Conservation (phyloP, 2,329 filamentous ascomycete genomes). For the Pyrenophora tritici-repentis region DNA sequence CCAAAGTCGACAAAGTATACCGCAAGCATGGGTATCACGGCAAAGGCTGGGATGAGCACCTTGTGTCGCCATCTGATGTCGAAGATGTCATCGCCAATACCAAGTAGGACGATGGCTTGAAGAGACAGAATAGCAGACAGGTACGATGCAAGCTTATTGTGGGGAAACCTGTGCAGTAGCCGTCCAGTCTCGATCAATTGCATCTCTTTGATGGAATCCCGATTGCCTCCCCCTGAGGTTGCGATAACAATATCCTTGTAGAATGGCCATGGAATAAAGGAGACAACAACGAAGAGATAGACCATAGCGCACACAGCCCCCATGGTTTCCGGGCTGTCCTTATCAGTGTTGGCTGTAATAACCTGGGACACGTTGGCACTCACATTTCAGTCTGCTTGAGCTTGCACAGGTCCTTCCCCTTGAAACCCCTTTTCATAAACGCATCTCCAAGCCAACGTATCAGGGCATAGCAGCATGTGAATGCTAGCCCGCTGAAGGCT, state of each 20-base stretch:
- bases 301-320: constrained; percentile 90
- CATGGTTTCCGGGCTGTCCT: constrained; percentile 83
- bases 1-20: constrained; percentile 99
- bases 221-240: constrained; percentile 90
- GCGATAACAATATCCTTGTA: constrained; percentile 97
- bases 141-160: constrained; percentile 96
- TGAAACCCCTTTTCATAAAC: constrained; percentile 86
- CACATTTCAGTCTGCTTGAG: constrained; percentile 74
- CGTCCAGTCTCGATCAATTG: constrained; percentile 79
- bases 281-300: constrained; percentile 84
- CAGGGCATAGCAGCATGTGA: constrained; percentile 79
- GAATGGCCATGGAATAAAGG: constrained; percentile 96
- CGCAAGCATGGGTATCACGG: constrained; percentile 88
- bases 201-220: constrained; percentile 78
- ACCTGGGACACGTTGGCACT: constrained; percentile 32
- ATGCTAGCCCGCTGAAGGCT: constrained; percentile 83
- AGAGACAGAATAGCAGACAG: constrained; percentile 92
- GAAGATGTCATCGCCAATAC: constrained; percentile 93
- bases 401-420: constrained; percentile 88
- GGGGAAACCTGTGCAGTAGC: constrained; percentile 87
- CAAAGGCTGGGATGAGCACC: constrained; percentile 94
- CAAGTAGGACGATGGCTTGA: constrained; percentile 86
- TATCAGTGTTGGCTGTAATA: constrained; percentile 20
- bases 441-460: constrained; percentile 91
- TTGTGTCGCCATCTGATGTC: constrained; percentile 99